Percentiles rank a stretch among this genome's conserved stretches.
Conservation (phyloP, 2,329 filamentous ascomycete species). For the Curvularia lunata region DNA sequence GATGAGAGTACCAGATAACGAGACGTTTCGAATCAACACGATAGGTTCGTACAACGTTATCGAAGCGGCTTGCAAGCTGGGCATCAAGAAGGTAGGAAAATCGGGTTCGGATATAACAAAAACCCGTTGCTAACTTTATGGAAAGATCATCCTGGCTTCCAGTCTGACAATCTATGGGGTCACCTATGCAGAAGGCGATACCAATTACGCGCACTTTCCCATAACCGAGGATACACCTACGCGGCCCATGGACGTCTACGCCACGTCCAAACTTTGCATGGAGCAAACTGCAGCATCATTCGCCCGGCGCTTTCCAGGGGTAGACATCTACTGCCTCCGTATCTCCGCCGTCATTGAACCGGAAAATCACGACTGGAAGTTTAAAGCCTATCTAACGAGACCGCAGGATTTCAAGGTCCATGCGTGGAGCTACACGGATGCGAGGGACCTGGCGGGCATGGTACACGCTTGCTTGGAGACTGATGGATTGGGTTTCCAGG, state of each 20-base stretch:
- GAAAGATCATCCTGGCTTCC: slow-evolving; percentile 61
- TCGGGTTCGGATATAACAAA: not conserved
- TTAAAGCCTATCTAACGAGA: slow-evolving; percentile 55
- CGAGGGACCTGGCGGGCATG: slow-evolving; percentile 65
- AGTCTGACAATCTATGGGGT: slow-evolving; percentile 66
- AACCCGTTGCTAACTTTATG: not conserved
- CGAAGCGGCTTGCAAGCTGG: slow-evolving; percentile 66
- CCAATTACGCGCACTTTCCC: slow-evolving; percentile 63
- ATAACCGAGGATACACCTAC: slow-evolving; percentile 64
- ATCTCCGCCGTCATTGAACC: slow-evolving; percentile 67
- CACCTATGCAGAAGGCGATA: slow-evolving; percentile 62
- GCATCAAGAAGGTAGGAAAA: slow-evolving; percentile 58
- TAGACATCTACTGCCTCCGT: slow-evolving; percentile 65
- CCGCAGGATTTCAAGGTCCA: slow-evolving; percentile 61
- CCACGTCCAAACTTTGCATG: slow-evolving; percentile 64
- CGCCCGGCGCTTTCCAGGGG: slow-evolving; percentile 57
- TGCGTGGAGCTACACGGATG: slow-evolving; percentile 68
- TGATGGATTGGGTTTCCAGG: slow-evolving; percentile 64
- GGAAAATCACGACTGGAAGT: slow-evolving; percentile 60
- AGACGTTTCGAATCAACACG: slow-evolving; percentile 57
- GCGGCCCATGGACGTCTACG: slow-evolving; percentile 66
- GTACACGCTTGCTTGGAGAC: slow-evolving; percentile 61
- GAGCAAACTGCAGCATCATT: slow-evolving; percentile 63
- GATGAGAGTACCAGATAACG: slow-evolving; percentile 66
- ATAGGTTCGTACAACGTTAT: slow-evolving; percentile 62